phyloP scores from a whole-genome alignment of 768 basidiomycete genomes.

The Auriculariales sp. region DNA sequence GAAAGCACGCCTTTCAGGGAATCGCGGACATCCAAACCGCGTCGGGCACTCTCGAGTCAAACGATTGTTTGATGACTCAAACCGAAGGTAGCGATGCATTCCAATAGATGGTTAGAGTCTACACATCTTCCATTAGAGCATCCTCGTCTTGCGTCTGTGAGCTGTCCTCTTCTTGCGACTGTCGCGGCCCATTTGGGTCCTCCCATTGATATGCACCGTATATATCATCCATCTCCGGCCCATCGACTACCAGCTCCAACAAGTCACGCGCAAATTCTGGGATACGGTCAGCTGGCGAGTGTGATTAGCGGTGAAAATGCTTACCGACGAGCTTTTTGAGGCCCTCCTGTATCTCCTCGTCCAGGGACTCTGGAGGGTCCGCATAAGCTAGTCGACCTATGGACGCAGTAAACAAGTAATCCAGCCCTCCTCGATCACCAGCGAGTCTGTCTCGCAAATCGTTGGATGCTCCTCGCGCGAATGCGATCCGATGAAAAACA shows the following conservation, averaged over 20 bases:
- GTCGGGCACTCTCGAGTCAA: too few species aligned
- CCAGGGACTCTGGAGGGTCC: slow-evolving; percentile 47
- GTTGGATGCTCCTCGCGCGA: slow-evolving; percentile 28
- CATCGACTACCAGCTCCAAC: slow-evolving; percentile 53
- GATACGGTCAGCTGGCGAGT: slow-evolving; percentile 2
- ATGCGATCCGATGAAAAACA: slow-evolving; percentile 51
- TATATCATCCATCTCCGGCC: slow-evolving; percentile 51
- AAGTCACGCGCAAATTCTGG: slow-evolving; percentile 46
- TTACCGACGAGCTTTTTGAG: slow-evolving; percentile 35
- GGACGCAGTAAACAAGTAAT: slow-evolving; percentile 60
- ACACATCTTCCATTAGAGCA: not conserved
- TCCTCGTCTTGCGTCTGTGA: not conserved
- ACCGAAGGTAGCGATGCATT: too few species aligned
- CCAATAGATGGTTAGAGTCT: too few species aligned
- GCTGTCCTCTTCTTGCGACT: slow-evolving; percentile 13
- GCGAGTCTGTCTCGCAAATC: slow-evolving; percentile 47
- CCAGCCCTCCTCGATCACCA: slow-evolving; percentile 34
- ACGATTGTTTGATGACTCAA: too few species aligned
- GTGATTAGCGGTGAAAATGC: slow-evolving; percentile 7
- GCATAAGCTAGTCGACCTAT: slow-evolving; percentile 64
- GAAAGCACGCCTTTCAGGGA: too few species aligned
- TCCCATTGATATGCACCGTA: slow-evolving; percentile 41
- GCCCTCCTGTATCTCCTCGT: slow-evolving; percentile 21
- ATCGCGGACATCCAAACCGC: too few species aligned
- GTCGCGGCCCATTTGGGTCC: slow-evolving; percentile 25